Evolutionary conservation across 176 grass and related monocot genomes (phyloP).

Genomic region (Raddia guianensis): DNA sequence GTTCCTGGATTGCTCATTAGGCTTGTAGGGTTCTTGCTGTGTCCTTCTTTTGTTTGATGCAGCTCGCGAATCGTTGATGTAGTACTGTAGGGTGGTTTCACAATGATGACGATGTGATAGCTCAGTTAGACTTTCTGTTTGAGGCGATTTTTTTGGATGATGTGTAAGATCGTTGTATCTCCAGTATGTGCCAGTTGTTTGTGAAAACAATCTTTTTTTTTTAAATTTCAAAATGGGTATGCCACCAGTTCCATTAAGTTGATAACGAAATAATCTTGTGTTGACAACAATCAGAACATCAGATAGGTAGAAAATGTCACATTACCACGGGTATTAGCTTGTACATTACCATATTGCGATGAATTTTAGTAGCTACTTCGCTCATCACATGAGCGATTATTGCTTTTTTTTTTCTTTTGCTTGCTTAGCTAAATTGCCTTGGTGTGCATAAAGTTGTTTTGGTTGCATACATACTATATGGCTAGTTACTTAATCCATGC

Average conservation of each 20-base stretch:
- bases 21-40: background rate
- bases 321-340: background rate
- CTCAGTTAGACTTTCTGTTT: background rate
- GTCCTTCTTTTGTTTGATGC: background rate
- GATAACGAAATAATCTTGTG: no score
- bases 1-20: no score
- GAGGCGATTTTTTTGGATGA: background rate
- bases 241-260: background rate
- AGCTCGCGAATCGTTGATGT: background rate
- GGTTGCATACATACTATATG: background rate
- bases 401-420: background rate
- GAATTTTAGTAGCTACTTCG: background rate
- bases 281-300: no score
- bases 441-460: background rate
- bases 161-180: background rate
- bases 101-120: background rate
- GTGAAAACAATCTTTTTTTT: background rate
- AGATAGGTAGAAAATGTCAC: no score
- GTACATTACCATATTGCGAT: no score
- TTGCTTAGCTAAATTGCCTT: background rate
- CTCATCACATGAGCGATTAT: background rate
- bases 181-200: background rate
- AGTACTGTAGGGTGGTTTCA: background rate
- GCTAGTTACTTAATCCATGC: background rate
- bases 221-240: background rate